Conservation (phyloP, 1,284 basidiomycete genomes). For the Cystobasidiaceae sp. region DNA sequence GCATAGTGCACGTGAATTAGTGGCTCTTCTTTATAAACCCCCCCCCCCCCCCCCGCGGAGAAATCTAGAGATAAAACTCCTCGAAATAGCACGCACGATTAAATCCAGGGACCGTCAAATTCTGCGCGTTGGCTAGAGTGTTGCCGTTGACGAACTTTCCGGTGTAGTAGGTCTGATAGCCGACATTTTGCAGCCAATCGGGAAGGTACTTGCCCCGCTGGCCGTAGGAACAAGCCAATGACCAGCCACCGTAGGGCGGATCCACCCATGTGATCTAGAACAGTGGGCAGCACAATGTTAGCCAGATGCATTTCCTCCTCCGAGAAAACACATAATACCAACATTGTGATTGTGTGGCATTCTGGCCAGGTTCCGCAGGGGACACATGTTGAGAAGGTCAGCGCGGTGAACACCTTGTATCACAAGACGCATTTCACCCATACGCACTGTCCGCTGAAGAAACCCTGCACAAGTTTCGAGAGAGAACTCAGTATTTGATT, state of each 20-base stretch:
- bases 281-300: too few relatives aligned
- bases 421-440: constrained; percentile 31
- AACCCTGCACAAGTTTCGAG: constrained; percentile 8
- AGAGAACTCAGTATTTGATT: neutral
- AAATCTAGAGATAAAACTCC: too few relatives aligned
- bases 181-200: constrained; percentile 41
- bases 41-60: too few relatives aligned
- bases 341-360: constrained; percentile 39
- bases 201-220: constrained; percentile 40
- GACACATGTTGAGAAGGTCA: too few relatives aligned
- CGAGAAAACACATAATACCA: neutral
- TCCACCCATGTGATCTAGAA: neutral
- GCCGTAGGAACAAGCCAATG: neutral
- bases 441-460: constrained; percentile 29
- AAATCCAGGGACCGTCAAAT: neutral
- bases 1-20: neutral
- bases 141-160: constrained; percentile 46
- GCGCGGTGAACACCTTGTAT: too few relatives aligned
- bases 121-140: constrained; percentile 35
- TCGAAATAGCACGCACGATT: neutral
- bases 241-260: constrained; percentile 32
- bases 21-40: neutral
- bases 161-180: constrained; percentile 43
- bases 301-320: too few relatives aligned
- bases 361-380: too few relatives aligned